phyloP scores from a whole-genome alignment of 805 yeast genomes.

The Metschnikowia sp. region DNA sequence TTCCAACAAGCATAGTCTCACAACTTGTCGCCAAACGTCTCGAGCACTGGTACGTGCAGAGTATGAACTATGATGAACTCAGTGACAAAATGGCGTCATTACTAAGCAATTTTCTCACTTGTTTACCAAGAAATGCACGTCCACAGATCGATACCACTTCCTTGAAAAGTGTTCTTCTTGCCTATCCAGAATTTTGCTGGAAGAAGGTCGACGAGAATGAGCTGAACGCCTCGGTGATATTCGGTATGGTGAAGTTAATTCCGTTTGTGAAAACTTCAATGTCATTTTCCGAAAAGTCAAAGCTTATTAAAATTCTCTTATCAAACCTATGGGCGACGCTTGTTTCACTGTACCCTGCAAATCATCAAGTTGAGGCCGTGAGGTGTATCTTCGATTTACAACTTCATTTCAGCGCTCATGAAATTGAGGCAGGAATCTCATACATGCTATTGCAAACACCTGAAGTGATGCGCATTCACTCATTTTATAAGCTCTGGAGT shows the following conservation, averaged over 20 bases:
- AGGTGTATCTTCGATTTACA: constrained; percentile 61
- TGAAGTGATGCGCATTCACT: constrained; percentile 35
- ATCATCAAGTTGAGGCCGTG: constrained; percentile 68
- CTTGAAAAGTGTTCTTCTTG: constrained; percentile 17
- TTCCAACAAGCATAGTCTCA: constrained; percentile 12
- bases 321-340: constrained; percentile 56
- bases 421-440: constrained; percentile 72
- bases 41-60: constrained; percentile 17
- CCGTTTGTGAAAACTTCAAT: constrained; percentile 29
- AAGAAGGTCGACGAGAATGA: neutral
- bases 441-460: constrained; percentile 45
- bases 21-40: constrained; percentile 18
- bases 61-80: constrained; percentile 13
- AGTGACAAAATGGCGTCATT: constrained; percentile 20
- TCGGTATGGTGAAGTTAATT: constrained; percentile 38
- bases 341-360: constrained; percentile 43
- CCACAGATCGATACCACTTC: constrained; percentile 3
- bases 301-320: constrained; percentile 39
- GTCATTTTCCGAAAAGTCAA: constrained; percentile 31
- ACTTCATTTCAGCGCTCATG: constrained; percentile 46
- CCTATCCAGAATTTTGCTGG: constrained; percentile 3
- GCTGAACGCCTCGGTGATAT: neutral
- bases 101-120: constrained; percentile 18
- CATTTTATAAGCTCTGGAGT: constrained; percentile 69
- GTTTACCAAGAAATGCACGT: constrained; percentile 17